Evolutionary conservation across 2,329 filamentous ascomycete species (phyloP).

Genomic region (Colletotrichum agaves): DNA sequence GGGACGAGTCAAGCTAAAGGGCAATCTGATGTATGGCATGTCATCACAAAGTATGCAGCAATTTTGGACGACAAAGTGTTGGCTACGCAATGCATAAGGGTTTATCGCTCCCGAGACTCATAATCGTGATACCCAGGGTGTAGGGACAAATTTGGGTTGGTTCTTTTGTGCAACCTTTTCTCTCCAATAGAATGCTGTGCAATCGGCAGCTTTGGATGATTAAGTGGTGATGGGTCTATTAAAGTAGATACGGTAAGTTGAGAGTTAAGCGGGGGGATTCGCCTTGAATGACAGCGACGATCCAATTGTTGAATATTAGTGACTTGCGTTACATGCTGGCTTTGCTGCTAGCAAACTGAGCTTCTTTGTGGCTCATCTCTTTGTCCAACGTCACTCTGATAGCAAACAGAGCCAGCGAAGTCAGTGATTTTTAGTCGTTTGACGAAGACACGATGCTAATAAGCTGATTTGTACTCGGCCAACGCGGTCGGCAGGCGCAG

Average conservation of each 20-base stretch:
- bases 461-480: background rate
- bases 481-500: background rate
- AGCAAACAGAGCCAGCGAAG: background rate
- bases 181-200: background rate
- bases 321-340: background rate
- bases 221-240: background rate
- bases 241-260: background rate
- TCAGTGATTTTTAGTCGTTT: background rate
- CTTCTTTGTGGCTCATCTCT: too few species aligned
- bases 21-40: constrained; percentile 7
- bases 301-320: background rate
- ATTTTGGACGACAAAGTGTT: background rate
- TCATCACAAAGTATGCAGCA: background rate
- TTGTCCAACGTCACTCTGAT: background rate
- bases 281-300: background rate
- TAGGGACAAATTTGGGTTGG: constrained; percentile 16
- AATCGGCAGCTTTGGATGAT: background rate
- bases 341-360: too few species aligned
- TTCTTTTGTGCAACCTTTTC: constrained; percentile 22
- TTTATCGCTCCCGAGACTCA: background rate
- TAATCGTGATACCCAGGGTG: background rate
- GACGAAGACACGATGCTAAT: background rate
- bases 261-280: background rate
- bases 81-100: background rate
- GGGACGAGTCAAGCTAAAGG: background rate